phyloP scores from a whole-genome alignment of 2,329 filamentous ascomycete species.

The Hypoxylon sp. region DNA sequence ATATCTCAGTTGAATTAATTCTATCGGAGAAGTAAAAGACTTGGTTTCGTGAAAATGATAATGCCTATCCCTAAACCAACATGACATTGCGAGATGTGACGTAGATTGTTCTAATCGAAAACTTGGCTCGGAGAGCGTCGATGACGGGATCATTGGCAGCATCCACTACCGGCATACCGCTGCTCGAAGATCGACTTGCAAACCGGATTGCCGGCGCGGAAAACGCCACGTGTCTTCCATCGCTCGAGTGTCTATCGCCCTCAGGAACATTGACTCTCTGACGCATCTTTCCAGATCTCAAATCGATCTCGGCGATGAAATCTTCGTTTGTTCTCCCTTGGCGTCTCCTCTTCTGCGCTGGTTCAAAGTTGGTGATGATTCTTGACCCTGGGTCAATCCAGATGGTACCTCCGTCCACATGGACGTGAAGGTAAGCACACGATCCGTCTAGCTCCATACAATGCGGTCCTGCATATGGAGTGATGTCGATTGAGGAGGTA shows the following conservation, averaged over 20 bases:
- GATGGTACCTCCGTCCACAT: slow-evolving; percentile 45
- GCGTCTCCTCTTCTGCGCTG: slow-evolving; percentile 23
- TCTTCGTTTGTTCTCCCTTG: slow-evolving; percentile 37
- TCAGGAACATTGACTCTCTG: slow-evolving; percentile 47
- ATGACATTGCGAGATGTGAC: slow-evolving; percentile 47
- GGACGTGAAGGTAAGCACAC: slow-evolving; percentile 42
- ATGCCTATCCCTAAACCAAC: slow-evolving; percentile 36
- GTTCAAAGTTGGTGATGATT: slow-evolving; percentile 39
- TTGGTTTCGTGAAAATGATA: not conserved
- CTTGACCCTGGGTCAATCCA: slow-evolving; percentile 44
- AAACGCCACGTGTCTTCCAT: slow-evolving; percentile 45
- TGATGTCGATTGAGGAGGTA: slow-evolving; percentile 40
- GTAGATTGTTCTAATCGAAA: slow-evolving; percentile 42
- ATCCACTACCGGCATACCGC: slow-evolving; percentile 44
- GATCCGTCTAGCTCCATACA: slow-evolving; percentile 44
- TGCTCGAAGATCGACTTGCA: slow-evolving; percentile 44
- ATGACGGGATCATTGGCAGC: slow-evolving; percentile 42
- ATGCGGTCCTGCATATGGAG: slow-evolving; percentile 45
- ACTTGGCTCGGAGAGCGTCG: slow-evolving; percentile 44
- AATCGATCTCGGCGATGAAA: slow-evolving; percentile 48
- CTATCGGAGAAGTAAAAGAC: not conserved
- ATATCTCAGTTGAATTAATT: not conserved
- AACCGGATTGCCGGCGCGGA: slow-evolving; percentile 47
- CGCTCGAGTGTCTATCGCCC: slow-evolving; percentile 36
- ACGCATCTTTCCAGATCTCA: slow-evolving; percentile 47